These are phyloP conservation scores for Hyphopichia fennica DNA, from an alignment of 1,139 yeast genomes.

Conservation along the genomic window DNA sequence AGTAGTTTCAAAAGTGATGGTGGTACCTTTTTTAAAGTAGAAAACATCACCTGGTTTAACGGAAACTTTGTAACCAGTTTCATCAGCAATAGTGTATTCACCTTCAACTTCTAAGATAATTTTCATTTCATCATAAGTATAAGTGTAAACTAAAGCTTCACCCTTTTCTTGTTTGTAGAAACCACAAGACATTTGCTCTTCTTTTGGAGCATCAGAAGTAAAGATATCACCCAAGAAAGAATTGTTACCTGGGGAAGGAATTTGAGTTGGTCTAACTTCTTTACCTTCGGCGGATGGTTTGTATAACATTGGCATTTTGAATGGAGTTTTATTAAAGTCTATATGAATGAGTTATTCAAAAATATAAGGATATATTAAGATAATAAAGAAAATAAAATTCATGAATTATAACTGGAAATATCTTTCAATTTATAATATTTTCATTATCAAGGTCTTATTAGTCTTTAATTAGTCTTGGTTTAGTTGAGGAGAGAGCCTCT, in stretches of 20 bases:
- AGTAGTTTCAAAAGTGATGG: conserved; percentile 64
- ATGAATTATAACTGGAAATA: neutral
- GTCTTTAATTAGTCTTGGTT: too few relatives aligned
- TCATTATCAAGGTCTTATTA: neutral
- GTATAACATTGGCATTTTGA: conserved; percentile 59
- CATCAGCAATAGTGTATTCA: conserved; percentile 60
- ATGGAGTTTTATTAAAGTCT: neutral
- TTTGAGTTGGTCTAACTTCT: conserved; percentile 55
- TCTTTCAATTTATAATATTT: neutral
- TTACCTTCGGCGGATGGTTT: conserved; percentile 55
- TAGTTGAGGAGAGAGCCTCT: too few relatives aligned
- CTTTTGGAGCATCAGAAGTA: conserved; percentile 58
- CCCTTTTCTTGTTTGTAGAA: conserved; percentile 69
- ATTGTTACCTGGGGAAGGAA: conserved; percentile 59
- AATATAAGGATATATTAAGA: neutral
- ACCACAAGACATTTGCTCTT: conserved; percentile 61
- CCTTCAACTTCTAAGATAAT: conserved; percentile 66
- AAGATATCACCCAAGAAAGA: conserved; percentile 67
- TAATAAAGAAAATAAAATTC: neutral
- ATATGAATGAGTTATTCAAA: neutral
- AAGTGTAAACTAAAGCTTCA: conserved; percentile 62
- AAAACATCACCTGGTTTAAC: conserved; percentile 68
- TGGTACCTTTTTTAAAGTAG: conserved; percentile 64
- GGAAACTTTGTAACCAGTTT: conserved; percentile 56
- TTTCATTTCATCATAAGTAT: conserved; percentile 72